Conservation (phyloP, 257 asterid genomes). For the Nicotiana knightiana region DNA sequence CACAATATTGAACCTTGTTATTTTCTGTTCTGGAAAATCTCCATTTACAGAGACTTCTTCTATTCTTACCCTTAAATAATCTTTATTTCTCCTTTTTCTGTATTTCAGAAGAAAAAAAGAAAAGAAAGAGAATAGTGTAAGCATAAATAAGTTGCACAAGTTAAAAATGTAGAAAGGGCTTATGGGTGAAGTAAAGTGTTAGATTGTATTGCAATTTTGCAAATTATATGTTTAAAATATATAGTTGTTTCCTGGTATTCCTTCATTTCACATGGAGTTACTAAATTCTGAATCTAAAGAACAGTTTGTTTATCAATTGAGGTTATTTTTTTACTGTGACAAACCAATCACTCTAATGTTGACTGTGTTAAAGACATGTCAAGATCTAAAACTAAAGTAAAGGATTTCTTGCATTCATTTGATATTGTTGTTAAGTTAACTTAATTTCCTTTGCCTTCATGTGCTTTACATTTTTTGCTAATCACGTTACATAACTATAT, state of each 20-base stretch:
- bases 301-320: neutral
- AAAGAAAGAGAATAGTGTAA: neutral
- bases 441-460: neutral
- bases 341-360: neutral
- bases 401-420: neutral
- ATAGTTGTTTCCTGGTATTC: neutral
- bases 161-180: neutral
- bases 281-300: neutral
- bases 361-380: neutral
- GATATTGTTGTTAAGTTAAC: neutral
- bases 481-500: neutral
- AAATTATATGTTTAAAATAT: neutral
- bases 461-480: neutral
- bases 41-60: neutral
- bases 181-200: neutral
- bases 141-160: neutral
- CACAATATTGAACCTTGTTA: neutral
- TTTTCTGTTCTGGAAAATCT: neutral
- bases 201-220: neutral
- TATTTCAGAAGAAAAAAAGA: neutral
- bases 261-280: neutral
- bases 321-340: neutral
- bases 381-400: neutral
- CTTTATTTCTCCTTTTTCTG: neutral
- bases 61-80: neutral